Conservation (phyloP, 2,329 filamentous ascomycete genomes). For the Aureobasidium sp. region DNA sequence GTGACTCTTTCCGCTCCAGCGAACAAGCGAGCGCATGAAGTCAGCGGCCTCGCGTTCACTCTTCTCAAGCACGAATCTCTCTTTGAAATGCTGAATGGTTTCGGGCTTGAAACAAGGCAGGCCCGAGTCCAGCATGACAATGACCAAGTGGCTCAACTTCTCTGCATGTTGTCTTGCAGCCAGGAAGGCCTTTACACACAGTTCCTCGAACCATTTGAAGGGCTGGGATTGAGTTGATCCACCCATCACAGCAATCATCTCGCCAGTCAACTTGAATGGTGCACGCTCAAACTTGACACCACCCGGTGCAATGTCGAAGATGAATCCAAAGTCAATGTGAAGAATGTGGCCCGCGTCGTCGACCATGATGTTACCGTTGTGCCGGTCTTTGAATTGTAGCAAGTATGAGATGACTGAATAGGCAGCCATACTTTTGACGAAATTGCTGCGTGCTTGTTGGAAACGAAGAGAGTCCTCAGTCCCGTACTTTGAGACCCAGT, state of each 20-base stretch:
- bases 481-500: constrained; percentile 95
- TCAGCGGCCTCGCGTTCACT: constrained; percentile 89
- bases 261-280: constrained; percentile 92
- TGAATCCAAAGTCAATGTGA: constrained; percentile 99
- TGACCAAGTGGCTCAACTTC: constrained; percentile 82
- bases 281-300: constrained; percentile 97
- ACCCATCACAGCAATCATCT: constrained; percentile 99
- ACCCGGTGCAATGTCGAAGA: constrained; percentile 95
- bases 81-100: constrained; percentile 84
- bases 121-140: constrained; percentile 92
- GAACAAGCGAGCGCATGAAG: constrained; percentile 82
- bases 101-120: constrained; percentile 97
- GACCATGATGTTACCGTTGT: constrained; percentile 99
- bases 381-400: constrained; percentile 96
- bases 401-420: constrained; percentile 97
- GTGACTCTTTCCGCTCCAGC: constrained; percentile 83
- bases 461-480: constrained; percentile 92
- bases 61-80: constrained; percentile 88
- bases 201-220: constrained; percentile 93
- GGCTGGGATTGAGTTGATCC: constrained; percentile 72
- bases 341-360: constrained; percentile 95
- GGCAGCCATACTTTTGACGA: constrained; percentile 98
- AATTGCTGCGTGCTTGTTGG: constrained; percentile 91
- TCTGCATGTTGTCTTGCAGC: constrained; percentile 79
- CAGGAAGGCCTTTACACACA: constrained; percentile 92